These are phyloP conservation scores for Inonotus hispidus DNA, from an alignment of 1,284 basidiomycete genomes.

Conservation along the genomic window DNA sequence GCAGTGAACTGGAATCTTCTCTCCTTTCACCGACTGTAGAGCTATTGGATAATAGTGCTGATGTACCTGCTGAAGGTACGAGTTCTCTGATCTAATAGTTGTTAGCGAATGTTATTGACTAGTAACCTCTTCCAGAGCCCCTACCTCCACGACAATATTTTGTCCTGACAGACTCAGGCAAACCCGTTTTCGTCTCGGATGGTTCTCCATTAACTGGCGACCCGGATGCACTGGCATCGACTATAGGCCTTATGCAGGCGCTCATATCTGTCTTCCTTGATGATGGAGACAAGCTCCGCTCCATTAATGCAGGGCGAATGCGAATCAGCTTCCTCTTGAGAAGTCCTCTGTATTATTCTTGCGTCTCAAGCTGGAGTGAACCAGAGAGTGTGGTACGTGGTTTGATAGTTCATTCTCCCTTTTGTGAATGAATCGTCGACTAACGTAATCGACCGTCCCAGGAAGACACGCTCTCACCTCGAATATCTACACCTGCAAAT, in stretches of 20 bases:
- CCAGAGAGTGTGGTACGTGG: constrained; percentile 85
- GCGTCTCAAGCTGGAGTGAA: constrained; percentile 87
- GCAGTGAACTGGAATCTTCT: constrained; percentile 9
- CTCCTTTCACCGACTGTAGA: neutral
- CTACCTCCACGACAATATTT: constrained; percentile 80
- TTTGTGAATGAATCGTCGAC: neutral
- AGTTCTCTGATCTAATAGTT: neutral
- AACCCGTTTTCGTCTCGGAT: constrained; percentile 73
- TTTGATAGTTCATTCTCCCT: neutral
- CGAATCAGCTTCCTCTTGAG: constrained; percentile 84
- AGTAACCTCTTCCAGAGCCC: constrained; percentile 28
- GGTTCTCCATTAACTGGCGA: constrained; percentile 8
- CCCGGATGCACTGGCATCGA: constrained; percentile 63
- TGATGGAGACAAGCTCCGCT: constrained; percentile 77
- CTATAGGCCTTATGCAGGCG: constrained; percentile 92
- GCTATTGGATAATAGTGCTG: neutral
- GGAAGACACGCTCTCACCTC: constrained; percentile 86
- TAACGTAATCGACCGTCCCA: constrained; percentile 24
- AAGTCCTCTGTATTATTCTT: constrained; percentile 87
- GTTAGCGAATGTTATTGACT: neutral
- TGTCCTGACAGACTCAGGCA: constrained; percentile 90
- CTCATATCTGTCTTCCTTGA: constrained; percentile 89
- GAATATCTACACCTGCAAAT: constrained; percentile 95
- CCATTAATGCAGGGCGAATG: constrained; percentile 69
- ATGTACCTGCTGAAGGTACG: neutral